These are phyloP conservation scores for Cucurbita ficifolia DNA, from an alignment of 306 rosid genomes.

Conservation along the genomic window DNA sequence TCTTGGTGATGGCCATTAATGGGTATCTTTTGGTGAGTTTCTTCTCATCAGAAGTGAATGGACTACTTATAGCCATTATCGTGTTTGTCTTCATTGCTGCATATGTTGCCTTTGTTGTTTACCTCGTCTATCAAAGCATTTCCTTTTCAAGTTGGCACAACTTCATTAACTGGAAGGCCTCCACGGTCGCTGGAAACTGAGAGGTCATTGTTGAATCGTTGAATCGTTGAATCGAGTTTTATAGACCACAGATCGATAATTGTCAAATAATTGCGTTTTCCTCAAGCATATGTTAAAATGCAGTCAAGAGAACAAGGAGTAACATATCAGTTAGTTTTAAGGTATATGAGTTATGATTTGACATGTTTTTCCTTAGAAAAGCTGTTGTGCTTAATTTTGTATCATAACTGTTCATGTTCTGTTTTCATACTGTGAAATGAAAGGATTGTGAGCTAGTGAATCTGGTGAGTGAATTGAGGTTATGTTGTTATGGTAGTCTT, in stretches of 20 bases:
- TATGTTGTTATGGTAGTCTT: not conserved
- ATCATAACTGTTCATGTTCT: not conserved
- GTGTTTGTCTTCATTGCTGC: conserved; percentile 38
- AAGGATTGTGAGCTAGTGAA: not conserved
- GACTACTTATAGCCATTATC: conserved; percentile 19
- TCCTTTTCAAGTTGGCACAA: conserved; percentile 29
- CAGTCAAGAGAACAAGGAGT: not conserved
- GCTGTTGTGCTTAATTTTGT: not conserved
- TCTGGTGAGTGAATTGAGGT: not conserved
- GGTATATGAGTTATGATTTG: not conserved
- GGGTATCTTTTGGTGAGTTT: conserved; percentile 78
- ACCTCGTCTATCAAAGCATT: conserved; percentile 44
- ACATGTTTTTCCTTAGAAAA: not conserved
- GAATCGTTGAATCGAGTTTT: not conserved
- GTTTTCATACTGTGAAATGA: not conserved
- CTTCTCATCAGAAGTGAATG: conserved; percentile 60
- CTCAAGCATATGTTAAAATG: not conserved
- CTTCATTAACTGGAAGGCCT: conserved; percentile 22
- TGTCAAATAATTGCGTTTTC: not conserved
- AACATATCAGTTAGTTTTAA: not conserved
- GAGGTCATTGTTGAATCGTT: conserved; percentile 1
- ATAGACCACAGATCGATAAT: not conserved
- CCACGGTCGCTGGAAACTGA: conserved; percentile 26
- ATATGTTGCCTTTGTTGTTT: conserved; percentile 51
- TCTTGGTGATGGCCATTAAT: conserved; percentile 72